Conservation (phyloP, 352 stramenopile species). For the Pythium diclinum region DNA sequence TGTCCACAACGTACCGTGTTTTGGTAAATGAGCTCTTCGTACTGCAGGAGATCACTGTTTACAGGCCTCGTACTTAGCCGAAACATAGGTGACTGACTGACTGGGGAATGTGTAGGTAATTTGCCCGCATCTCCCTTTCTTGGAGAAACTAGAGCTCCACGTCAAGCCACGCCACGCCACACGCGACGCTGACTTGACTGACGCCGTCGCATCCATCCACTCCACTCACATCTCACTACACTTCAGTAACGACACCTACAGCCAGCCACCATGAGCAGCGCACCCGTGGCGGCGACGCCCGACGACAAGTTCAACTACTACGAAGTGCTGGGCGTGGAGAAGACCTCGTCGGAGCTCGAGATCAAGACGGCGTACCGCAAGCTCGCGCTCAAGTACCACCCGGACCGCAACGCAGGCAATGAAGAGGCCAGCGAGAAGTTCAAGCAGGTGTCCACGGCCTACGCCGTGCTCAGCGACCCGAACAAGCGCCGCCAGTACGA, state of each 20-base stretch:
- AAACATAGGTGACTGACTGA: slow-evolving; percentile 5
- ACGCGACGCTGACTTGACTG: no score
- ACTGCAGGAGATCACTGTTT: not conserved
- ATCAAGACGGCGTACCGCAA: slow-evolving; percentile 90
- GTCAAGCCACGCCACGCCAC: not conserved
- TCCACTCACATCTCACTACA: not conserved
- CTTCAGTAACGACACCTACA: not conserved
- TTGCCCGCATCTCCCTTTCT: slow-evolving; percentile 5
- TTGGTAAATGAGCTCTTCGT: not conserved
- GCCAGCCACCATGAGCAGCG: slow-evolving; percentile 37
- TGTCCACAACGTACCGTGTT: slow-evolving; percentile 7
- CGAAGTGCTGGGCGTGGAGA: slow-evolving; percentile 87
- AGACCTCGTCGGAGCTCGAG: slow-evolving; percentile 83
- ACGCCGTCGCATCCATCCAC: not conserved
- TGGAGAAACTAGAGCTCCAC: not conserved
- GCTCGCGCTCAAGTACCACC: slow-evolving; percentile 88
- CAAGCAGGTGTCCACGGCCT: slow-evolving; percentile 83
- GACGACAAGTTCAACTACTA: slow-evolving; percentile 77
- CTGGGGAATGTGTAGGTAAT: slow-evolving; percentile 21
- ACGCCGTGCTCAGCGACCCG: slow-evolving; percentile 81
- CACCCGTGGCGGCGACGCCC: slow-evolving; percentile 37
- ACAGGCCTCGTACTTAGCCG: slow-evolving; percentile 20
- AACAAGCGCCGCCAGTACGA: slow-evolving; percentile 89
- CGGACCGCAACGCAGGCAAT: slow-evolving; percentile 82
- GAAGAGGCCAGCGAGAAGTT: slow-evolving; percentile 79